These are phyloP conservation scores for Phellopilus nigrolimitatus DNA, from an alignment of 1,284 basidiomycete genomes.

Conservation along the genomic window DNA sequence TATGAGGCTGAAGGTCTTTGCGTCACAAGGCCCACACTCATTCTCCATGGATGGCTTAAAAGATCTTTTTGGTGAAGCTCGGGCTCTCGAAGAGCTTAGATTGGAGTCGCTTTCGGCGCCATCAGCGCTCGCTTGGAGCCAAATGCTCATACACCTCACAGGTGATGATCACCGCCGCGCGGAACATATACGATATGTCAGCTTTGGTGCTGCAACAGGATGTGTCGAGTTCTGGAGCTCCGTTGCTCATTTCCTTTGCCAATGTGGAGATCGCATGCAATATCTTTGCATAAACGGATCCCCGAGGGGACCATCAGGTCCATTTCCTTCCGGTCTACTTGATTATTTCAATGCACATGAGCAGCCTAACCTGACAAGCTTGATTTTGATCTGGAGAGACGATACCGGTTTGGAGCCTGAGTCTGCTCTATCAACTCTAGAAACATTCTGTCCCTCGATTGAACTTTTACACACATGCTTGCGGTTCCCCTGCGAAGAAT, in stretches of 20 bases:
- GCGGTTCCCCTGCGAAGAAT: constrained; percentile 5
- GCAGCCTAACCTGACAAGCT: constrained; percentile 2
- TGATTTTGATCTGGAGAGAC: constrained; percentile 17
- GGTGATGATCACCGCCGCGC: neutral
- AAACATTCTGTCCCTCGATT: constrained; percentile 1
- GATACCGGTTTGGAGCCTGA: neutral
- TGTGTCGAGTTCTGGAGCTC: constrained; percentile 13
- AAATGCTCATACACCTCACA: constrained; percentile 1
- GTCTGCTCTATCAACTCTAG: neutral
- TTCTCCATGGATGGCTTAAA: constrained; percentile 2
- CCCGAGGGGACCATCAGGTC: constrained; percentile 7
- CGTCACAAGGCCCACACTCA: constrained; percentile 1
- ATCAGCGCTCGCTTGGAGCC: constrained; percentile 9
- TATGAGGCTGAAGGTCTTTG: constrained; percentile 6
- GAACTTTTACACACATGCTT: constrained; percentile 12
- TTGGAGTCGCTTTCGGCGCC: constrained; percentile 12
- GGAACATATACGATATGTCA: neutral
- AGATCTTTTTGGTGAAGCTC: constrained; percentile 6
- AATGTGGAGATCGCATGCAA: constrained; percentile 4
- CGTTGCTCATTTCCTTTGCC: constrained; percentile 10
- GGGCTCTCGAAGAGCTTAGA: constrained; percentile 4
- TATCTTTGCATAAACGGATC: constrained; percentile 12
- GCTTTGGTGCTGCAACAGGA: constrained; percentile 10
- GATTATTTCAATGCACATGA: neutral
- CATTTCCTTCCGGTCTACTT: constrained; percentile 8